Conservation (phyloP, 768 basidiomycete species). For the Chalciporus pseudorubinellus region DNA sequence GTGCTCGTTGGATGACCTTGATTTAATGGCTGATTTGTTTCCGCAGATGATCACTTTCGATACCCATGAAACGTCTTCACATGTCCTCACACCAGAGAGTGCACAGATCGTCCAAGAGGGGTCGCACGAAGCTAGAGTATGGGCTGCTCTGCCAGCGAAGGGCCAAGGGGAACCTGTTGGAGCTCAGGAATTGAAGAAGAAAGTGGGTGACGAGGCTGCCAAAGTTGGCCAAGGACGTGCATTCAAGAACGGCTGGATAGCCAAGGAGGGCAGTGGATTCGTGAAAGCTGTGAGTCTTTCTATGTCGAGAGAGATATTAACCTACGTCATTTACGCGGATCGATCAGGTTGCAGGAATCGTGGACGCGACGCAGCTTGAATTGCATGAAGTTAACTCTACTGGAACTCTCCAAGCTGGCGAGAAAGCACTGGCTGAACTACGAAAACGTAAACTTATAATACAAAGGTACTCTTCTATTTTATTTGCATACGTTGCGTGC, state of each 20-base stretch:
- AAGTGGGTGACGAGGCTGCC: slow-evolving; percentile 81
- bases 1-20: neutral
- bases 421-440: slow-evolving; percentile 81
- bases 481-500: neutral
- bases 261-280: slow-evolving; percentile 84
- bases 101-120: slow-evolving; percentile 72
- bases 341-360: slow-evolving; percentile 58
- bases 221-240: slow-evolving; percentile 95
- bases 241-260: slow-evolving; percentile 97
- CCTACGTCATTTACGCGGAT: slow-evolving; percentile 1
- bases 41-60: slow-evolving; percentile 80
- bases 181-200: slow-evolving; percentile 64
- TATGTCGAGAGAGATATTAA: neutral
- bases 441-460: slow-evolving; percentile 86
- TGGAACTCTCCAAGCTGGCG: slow-evolving; percentile 70
- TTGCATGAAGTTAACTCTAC: slow-evolving; percentile 69
- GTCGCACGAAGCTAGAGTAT: slow-evolving; percentile 94
- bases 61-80: slow-evolving; percentile 69
- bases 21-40: slow-evolving; percentile 13
- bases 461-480: slow-evolving; percentile 57
- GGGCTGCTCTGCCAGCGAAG: slow-evolving; percentile 74
- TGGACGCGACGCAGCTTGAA: slow-evolving; percentile 74
- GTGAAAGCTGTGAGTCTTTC: slow-evolving; percentile 70
- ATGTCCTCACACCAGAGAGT: slow-evolving; percentile 83
- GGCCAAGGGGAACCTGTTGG: slow-evolving; percentile 69